Conservation (phyloP, 345 rosid species). For the Brassica napus region DNA sequence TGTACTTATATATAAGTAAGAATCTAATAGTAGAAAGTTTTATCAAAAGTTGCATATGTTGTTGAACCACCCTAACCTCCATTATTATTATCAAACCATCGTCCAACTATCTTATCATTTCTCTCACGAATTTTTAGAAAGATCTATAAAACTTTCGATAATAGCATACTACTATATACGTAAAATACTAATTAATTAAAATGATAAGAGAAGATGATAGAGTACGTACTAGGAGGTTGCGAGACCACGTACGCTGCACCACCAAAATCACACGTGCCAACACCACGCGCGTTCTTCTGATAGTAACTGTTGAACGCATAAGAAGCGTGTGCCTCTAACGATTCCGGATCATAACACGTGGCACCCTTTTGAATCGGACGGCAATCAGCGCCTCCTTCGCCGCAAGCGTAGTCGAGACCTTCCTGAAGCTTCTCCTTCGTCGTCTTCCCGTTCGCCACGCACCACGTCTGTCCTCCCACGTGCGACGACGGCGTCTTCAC, state of each 20-base stretch:
- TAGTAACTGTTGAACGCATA: constrained; percentile 92
- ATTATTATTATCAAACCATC: too few species aligned
- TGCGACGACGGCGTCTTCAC: not conserved
- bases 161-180: not conserved
- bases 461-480: constrained; percentile 65
- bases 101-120: too few species aligned
- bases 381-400: constrained; percentile 93
- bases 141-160: too few species aligned
- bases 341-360: constrained; percentile 71
- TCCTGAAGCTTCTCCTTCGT: constrained; percentile 56
- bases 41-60: too few species aligned
- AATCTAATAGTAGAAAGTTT: too few species aligned
- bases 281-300: constrained; percentile 64
- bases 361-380: constrained; percentile 76
- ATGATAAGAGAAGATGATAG: constrained; percentile 39
- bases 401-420: constrained; percentile 81
- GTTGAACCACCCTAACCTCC: not conserved
- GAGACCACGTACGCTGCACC: constrained; percentile 79
- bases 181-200: not conserved
- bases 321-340: constrained; percentile 84
- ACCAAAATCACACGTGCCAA: constrained; percentile 72
- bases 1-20: too few species aligned
- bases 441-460: constrained; percentile 57
- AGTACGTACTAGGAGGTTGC: constrained; percentile 69
- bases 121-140: too few species aligned